Conservation (phyloP, 305 asterid genomes). For the Solanum chacoense region DNA sequence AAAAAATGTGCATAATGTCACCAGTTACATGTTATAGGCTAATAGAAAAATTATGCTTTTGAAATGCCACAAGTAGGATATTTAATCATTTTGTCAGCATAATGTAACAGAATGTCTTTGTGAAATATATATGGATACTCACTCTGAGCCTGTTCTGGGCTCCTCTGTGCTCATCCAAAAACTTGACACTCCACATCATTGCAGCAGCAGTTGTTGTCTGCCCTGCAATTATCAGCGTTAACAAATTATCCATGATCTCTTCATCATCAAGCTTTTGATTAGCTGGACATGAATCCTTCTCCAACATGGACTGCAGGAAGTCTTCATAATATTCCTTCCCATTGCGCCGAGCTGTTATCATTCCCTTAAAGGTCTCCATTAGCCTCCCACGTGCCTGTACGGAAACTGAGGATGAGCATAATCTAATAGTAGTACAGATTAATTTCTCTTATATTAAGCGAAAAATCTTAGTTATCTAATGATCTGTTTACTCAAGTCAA, state of each 20-base stretch:
- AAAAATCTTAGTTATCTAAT: neutral
- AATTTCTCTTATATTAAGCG: neutral
- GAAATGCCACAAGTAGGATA: neutral
- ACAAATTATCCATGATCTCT: slow-evolving; percentile 44
- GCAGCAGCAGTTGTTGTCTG: slow-evolving; percentile 54
- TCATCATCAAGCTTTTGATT: slow-evolving; percentile 40
- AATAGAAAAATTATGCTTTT: neutral
- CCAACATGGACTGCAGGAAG: slow-evolving; percentile 36
- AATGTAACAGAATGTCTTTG: neutral
- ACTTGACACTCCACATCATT: slow-evolving; percentile 54
- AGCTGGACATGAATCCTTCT: slow-evolving; percentile 23
- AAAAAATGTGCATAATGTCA: neutral
- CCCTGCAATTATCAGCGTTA: slow-evolving; percentile 42
- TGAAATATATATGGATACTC: neutral
- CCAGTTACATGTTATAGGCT: neutral
- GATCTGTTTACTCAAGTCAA: neutral
- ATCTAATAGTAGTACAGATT: neutral
- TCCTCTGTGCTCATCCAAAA: slow-evolving; percentile 28
- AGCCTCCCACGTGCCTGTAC: slow-evolving; percentile 35
- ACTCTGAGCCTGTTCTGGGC: slow-evolving; percentile 38
- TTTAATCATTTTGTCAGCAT: neutral
- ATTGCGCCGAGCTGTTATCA: slow-evolving; percentile 21
- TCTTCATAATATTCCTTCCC: slow-evolving; percentile 27
- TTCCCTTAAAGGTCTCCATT: slow-evolving; percentile 24
- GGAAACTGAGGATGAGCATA: neutral